Conservation (phyloP, 371 early-diverging fungal species). For the Mortierella polycephala region DNA sequence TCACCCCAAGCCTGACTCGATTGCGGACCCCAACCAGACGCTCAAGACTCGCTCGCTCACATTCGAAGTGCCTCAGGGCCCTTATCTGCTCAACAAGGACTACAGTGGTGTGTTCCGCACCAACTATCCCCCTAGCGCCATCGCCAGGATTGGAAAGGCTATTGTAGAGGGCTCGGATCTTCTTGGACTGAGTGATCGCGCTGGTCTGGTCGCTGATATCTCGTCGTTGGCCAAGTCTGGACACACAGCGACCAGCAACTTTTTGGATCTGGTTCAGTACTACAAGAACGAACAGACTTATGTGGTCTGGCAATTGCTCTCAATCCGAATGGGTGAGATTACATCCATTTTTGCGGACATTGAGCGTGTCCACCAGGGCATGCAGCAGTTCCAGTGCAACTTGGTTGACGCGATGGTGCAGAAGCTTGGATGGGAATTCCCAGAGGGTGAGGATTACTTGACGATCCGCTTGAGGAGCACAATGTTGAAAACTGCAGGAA, state of each 20-base stretch:
- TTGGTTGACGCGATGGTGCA: conserved; percentile 62
- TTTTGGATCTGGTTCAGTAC: conserved; percentile 67
- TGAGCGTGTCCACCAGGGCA: conserved; percentile 51
- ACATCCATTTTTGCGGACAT: conserved; percentile 62
- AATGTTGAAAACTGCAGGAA: conserved; percentile 59
- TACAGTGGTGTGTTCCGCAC: conserved; percentile 76
- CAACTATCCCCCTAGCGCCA: conserved; percentile 63
- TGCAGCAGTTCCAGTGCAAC: conserved; percentile 57
- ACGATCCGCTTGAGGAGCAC: conserved; percentile 60
- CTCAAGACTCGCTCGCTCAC: conserved; percentile 50
- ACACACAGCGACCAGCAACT: conserved; percentile 69
- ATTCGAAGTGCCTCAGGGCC: conserved; percentile 48
- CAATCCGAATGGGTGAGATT: conserved; percentile 56
- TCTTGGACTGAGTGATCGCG: conserved; percentile 62
- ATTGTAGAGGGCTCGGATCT: conserved; percentile 53
- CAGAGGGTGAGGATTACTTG: conserved; percentile 59
- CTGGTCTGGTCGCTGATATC: conserved; percentile 72
- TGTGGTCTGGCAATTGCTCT: conserved; percentile 71
- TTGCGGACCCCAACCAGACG: conserved; percentile 42
- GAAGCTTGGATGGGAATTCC: conserved; percentile 69
- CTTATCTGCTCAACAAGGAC: conserved; percentile 72
- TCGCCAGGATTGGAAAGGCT: conserved; percentile 59
- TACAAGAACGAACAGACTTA: conserved; percentile 73
- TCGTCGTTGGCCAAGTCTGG: conserved; percentile 70
- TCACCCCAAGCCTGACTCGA: conserved; percentile 35